Percentiles rank a stretch among this genome's conserved stretches.
phyloP scores from a whole-genome alignment of 2,329 filamentous ascomycete genomes.

The Scedosporium boydii region DNA sequence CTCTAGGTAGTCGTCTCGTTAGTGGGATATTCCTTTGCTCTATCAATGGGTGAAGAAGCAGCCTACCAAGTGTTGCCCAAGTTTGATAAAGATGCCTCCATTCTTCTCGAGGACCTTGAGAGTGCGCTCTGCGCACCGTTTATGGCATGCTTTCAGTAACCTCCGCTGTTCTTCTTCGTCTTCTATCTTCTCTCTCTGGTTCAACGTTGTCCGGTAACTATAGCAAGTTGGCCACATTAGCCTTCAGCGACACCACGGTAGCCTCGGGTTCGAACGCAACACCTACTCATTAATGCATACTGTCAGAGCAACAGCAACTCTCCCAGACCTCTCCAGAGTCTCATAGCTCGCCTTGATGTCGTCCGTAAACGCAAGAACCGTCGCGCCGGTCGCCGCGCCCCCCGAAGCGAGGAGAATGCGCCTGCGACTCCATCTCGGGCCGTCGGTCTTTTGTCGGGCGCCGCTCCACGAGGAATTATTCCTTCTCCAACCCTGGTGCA shows the following conservation, averaged over 20 bases:
- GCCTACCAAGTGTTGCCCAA: constrained; percentile 79
- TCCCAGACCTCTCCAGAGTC: constrained; percentile 65
- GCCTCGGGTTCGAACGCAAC: neutral
- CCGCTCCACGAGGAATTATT: neutral
- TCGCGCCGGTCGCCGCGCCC: constrained; percentile 37
- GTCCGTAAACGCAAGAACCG: constrained; percentile 46
- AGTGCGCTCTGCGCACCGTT: constrained; percentile 83
- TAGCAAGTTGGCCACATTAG: neutral
- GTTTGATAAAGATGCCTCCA: constrained; percentile 96
- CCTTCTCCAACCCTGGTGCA: neutral
- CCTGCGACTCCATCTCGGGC: constrained; percentile 6
- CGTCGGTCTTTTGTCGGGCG: neutral
- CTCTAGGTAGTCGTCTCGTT: constrained; percentile 41
- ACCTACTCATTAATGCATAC: constrained; percentile 81
- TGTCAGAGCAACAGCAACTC: constrained; percentile 65
- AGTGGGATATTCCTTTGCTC: constrained; percentile 8
- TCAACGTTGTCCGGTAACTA: constrained; percentile 83
- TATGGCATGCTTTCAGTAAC: constrained; percentile 75
- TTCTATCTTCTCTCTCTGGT: constrained; percentile 51
- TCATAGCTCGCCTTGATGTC: constrained; percentile 70
- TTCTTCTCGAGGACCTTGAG: constrained; percentile 85
- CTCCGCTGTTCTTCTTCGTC: constrained; percentile 55
- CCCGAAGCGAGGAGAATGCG: constrained; percentile 40
- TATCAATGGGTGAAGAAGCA: neutral
- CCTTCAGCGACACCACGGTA: neutral